Conservation (phyloP, 441 rosid species). For the Brassica balearica region DNA sequence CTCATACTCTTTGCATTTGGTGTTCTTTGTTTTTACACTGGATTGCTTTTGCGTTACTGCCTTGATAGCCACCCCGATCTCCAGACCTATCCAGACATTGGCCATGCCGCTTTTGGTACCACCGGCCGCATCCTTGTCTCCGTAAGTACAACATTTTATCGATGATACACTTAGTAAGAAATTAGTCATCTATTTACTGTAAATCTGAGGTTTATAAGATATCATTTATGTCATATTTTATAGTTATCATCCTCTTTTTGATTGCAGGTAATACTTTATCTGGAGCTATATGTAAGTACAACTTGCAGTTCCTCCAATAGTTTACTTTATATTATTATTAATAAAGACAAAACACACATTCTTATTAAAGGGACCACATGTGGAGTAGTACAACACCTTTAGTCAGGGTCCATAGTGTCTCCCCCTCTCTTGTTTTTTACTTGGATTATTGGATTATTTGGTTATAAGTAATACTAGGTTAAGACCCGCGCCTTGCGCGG, state of each 20-base stretch:
- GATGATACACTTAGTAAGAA: background rate
- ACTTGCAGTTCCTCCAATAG: conserved; percentile 32
- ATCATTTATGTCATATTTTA: conserved; percentile 18
- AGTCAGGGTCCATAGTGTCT: conserved; percentile 32
- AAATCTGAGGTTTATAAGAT: conserved; percentile 18
- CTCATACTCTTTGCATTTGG: conserved; percentile 65
- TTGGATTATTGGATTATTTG: conserved; percentile 5
- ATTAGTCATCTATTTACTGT: conserved; percentile 6
- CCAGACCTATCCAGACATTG: conserved; percentile 92
- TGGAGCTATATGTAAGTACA: conserved; percentile 90
- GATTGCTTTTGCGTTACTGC: conserved; percentile 75
- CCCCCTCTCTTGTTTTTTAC: conserved; percentile 16
- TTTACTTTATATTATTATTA: background rate
- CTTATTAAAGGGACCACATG: conserved; percentile 34
- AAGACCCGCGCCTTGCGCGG: too few relatives aligned
- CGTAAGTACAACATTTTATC: conserved; percentile 45
- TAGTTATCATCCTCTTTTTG: background rate
- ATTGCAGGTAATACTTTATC: conserved; percentile 79
- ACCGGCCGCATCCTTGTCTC: conserved; percentile 72
- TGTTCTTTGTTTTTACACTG: conserved; percentile 85
- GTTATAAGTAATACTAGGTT: background rate
- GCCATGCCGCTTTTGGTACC: conserved; percentile 91
- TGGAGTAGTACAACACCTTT: conserved; percentile 32
- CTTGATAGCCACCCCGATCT: conserved; percentile 83
- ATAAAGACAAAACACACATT: conserved; percentile 15